Percentiles rank a stretch among this genome's conserved stretches.
phyloP scores from a whole-genome alignment of 2,329 filamentous ascomycete genomes.

The Catunica adiposa region DNA sequence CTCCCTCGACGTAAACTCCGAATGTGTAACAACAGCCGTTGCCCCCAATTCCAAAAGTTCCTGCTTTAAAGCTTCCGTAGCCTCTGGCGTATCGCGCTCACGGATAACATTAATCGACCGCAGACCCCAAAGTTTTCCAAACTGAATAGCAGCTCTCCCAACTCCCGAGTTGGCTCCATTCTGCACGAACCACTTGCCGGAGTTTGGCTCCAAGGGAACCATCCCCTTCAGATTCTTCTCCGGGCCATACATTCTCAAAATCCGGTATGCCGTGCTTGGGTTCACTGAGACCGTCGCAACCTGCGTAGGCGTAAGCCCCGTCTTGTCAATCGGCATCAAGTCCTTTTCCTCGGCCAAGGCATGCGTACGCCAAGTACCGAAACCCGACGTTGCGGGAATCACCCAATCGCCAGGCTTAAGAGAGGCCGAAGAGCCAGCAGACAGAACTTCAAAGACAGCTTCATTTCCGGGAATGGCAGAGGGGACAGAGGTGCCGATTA shows the following conservation, averaged over 20 bases:
- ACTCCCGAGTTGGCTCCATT: slow-evolving; percentile 94
- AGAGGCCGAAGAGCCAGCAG: slow-evolving; percentile 35
- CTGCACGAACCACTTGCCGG: slow-evolving; percentile 82
- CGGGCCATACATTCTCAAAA: slow-evolving; percentile 60
- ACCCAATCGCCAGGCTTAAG: slow-evolving; percentile 79
- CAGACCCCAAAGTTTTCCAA: slow-evolving; percentile 71
- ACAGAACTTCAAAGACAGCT: slow-evolving; percentile 78
- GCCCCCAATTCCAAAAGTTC: slow-evolving; percentile 40
- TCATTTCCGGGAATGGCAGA: slow-evolving; percentile 78
- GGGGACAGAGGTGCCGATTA: slow-evolving; percentile 60
- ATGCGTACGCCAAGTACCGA: slow-evolving; percentile 93
- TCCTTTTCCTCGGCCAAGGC: slow-evolving; percentile 42
- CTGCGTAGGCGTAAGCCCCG: slow-evolving; percentile 57
- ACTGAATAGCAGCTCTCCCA: slow-evolving; percentile 77
- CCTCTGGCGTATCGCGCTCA: slow-evolving; percentile 46
- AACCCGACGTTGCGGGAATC: slow-evolving; percentile 64
- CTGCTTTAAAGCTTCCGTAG: slow-evolving; percentile 41
- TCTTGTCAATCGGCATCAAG: slow-evolving; percentile 54
- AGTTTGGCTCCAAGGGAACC: slow-evolving; percentile 28
- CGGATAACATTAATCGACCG: slow-evolving; percentile 82
- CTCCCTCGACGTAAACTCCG: slow-evolving; percentile 37
- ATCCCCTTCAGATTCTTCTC: slow-evolving; percentile 31
- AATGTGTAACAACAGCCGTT: slow-evolving; percentile 39
- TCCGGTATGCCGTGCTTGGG: slow-evolving; percentile 84
- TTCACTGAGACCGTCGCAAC: slow-evolving; percentile 84